Evolutionary conservation across 2,329 filamentous ascomycete species (phyloP), one percentile per base, ranked within the genome.

Genomic region (Furcasterigmium sp.): DNA sequence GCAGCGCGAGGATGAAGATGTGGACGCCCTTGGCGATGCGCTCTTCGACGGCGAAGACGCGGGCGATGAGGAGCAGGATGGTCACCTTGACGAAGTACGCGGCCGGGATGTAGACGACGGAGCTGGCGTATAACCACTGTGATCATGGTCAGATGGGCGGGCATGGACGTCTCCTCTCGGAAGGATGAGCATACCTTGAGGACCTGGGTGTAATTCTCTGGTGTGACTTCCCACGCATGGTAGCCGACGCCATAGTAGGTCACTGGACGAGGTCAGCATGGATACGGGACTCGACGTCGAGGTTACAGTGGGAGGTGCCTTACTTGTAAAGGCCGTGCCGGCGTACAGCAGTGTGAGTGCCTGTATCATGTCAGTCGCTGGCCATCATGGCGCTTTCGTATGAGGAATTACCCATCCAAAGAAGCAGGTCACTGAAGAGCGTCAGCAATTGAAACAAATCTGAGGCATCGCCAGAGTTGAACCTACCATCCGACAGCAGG

Each of bases 11-110:
- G 41, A 61, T 52, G 48, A 62, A 61, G 36, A 53, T 30, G 30
- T 56, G 49, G 46, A 64, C 56, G 37, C 55, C 50, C 25, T 49
- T 46, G 25, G 55, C 49, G 6, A 58, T 50, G 5, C 46, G 46
- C 11, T 46, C 36, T 21, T 51, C 47, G 9, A 58, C 47, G 8
- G 56, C 43, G 37, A 61, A 63, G 11, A 63, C 54, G 17, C 60
- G 53, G 5, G 57, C 56, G 14, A 60, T 58, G 37, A 63, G 46
- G 8, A 64, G 48, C 28, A 60, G 48, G n/a, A 60, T 51, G 7
- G 61, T 59, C n/a, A 56, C 46, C 45, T 64, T 62, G 17, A 54
- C 57, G 39, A 54, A 53, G 41, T 51, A 62, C 3, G 59, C 51
- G 5, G 56, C 50, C 13, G 58, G 57, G 13, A 53, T 56, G 42